Conservation (phyloP, 1,139 yeast genomes). For the Meyerozyma smithsonii region DNA sequence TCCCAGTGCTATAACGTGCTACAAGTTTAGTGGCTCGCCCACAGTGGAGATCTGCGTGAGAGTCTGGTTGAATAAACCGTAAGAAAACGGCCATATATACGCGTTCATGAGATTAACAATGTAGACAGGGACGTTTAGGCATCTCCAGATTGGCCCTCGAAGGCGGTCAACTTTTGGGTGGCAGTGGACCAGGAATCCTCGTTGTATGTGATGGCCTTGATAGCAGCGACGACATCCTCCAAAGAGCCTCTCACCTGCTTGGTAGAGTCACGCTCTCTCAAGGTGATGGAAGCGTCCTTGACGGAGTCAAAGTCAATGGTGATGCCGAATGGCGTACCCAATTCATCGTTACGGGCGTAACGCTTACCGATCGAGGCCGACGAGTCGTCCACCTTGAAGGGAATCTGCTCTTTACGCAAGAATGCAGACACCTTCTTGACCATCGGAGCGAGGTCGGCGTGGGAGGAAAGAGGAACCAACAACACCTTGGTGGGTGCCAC, state of each 20-base stretch:
- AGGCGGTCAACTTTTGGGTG: conserved; percentile 61
- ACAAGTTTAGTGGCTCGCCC: background rate
- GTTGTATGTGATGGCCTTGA: conserved; percentile 69
- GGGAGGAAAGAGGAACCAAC: conserved; percentile 88
- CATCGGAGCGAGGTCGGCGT: conserved; percentile 75
- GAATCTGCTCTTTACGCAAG: conserved; percentile 78
- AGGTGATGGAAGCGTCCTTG: conserved; percentile 84
- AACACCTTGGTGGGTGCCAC: conserved; percentile 98
- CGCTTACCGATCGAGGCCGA: conserved; percentile 98
- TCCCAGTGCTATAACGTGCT: background rate
- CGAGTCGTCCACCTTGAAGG: conserved; percentile 96
- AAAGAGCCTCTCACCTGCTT: conserved; percentile 94
- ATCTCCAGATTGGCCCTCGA: conserved; percentile 47
- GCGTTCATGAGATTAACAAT: background rate
- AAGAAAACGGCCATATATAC: background rate
- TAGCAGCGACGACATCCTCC: conserved; percentile 72
- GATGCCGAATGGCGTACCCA: conserved; percentile 98
- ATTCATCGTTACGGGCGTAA: conserved; percentile 97
- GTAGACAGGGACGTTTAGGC: conserved; percentile 11
- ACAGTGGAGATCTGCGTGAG: background rate
- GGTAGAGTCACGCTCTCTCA: conserved; percentile 97
- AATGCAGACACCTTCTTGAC: conserved; percentile 62
- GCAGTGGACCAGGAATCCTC: conserved; percentile 83
- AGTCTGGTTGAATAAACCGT: background rate
- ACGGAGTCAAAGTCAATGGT: conserved; percentile 95